phyloP scores from a whole-genome alignment of 2,329 filamentous ascomycete species.

The Pseudocercospora pini-densiflorae region DNA sequence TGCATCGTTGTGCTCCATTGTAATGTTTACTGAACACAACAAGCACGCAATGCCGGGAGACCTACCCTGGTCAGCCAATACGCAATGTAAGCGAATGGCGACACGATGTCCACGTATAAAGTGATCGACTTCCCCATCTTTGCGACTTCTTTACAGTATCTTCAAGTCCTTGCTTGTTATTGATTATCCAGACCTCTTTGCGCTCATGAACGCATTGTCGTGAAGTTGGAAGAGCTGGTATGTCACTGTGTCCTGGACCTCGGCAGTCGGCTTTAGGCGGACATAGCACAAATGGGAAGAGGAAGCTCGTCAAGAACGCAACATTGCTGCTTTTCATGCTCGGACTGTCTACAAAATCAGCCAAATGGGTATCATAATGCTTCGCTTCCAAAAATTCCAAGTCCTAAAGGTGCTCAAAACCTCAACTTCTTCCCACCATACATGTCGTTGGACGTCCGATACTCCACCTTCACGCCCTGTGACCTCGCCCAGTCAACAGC shows the following conservation, averaged over 20 bases:
- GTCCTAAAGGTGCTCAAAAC: constrained; percentile 4
- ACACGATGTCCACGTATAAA: constrained; percentile 63
- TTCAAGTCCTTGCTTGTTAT: neutral
- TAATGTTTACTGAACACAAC: constrained; percentile 13
- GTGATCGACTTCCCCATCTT: constrained; percentile 50
- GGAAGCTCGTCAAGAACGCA: neutral
- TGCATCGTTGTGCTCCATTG: neutral
- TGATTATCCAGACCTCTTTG: neutral
- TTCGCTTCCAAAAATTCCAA: neutral
- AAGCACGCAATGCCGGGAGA: constrained; percentile 14
- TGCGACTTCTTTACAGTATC: neutral
- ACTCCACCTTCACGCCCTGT: constrained; percentile 41
- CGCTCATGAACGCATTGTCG: neutral
- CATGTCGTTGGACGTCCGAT: constrained; percentile 15
- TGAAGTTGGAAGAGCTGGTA: neutral
- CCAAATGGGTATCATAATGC: neutral
- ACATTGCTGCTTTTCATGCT: neutral
- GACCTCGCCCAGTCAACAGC: constrained; percentile 47
- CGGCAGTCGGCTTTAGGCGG: constrained; percentile 1
- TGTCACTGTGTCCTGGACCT: neutral
- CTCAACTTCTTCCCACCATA: constrained; percentile 29
- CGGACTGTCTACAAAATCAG: neutral
- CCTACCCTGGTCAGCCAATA: constrained; percentile 61
- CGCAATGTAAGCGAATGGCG: constrained; percentile 64
- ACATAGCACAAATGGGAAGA: neutral